Percentiles rank a stretch among this genome's conserved stretches.
Conservation (phyloP, 148 eudicot genomes). For the Polygonum aviculare region DNA sequence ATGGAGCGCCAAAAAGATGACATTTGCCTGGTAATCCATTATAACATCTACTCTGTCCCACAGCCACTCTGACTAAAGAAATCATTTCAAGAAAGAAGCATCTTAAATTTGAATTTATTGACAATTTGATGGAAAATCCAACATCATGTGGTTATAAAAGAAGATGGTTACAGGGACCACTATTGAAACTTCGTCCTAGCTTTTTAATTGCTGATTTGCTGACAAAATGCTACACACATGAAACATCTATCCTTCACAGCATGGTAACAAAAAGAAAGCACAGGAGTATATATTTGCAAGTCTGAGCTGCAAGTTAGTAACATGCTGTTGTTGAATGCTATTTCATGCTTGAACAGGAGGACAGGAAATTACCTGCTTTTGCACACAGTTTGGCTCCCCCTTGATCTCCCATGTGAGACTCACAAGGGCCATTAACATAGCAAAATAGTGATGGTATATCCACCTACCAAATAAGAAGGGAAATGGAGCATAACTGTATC, state of each 20-base stretch:
- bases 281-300: not conserved
- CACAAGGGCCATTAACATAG: slow-evolving; percentile 91
- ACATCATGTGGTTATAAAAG: not conserved
- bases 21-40: not conserved
- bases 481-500: not conserved
- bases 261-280: not conserved
- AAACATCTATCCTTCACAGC: not conserved
- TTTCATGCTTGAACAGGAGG: not conserved
- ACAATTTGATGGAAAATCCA: not conserved
- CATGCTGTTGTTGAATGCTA: not conserved
- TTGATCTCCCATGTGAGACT: slow-evolving; percentile 98
- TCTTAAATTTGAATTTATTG: not conserved
- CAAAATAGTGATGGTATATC: slow-evolving; percentile 93
- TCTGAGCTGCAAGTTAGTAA: not conserved
- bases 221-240: not conserved
- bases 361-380: slow-evolving; percentile 59
- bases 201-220: not conserved
- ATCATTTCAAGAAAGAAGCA: not conserved
- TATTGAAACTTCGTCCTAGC: not conserved
- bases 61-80: not conserved
- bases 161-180: not conserved
- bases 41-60: not conserved
- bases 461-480: slow-evolving; percentile 41
- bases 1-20: not conserved
- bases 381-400: slow-evolving; percentile 68